Evolutionary conservation across 2,329 filamentous ascomycete genomes (phyloP), one percentile per base, ranked within the genome.

Genomic region (Cercospora citrullina): DNA sequence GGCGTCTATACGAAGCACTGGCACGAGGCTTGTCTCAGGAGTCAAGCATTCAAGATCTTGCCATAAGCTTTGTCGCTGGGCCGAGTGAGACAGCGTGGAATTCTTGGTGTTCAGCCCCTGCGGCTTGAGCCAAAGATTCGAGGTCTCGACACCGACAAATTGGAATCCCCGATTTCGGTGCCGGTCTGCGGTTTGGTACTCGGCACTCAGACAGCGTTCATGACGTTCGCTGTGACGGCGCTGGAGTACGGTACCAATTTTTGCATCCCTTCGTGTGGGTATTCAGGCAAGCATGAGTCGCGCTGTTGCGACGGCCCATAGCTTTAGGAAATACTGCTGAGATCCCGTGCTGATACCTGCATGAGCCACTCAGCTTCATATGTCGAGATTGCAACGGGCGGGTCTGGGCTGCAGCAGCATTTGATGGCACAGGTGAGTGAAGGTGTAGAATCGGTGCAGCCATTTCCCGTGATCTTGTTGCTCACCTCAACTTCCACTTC

Each of bases 1-100:
- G 45, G 45, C 45, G 45, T 23, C 45, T 48, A 21, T 48, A 57
- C 53, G n/a, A 28, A 57, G 12, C 53, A 57, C 53, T 31, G 53
- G 18, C 53, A 58, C n/a, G 26, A 28, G 53, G 30, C 53, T 58
- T 58, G 53, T 58, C 26, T 58, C 53, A 58, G 30, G 16, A 58
- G 26, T 58, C 53, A 30, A 58, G 53, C 14, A 58, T 31, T 58
- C 2, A 5, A 30, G 3, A 14, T 58, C 53, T 23, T 9, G 23
- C 8, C 53, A 28, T 16, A 58, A 16, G 21, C 26, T 58, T 58
- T 5, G 21, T 58, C 1, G n/a, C 8, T 30, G 53, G 53, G 3
- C 1, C 53, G 30, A 33, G 53, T 58, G 53, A 28, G 16, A 58
- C n/a, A 57, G 26, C 23, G 12, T 58, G 6, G 4, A 31, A 1